Evolutionary conservation across 2,329 filamentous ascomycete genomes (phyloP), one percentile per base, ranked within the genome.

Genomic region (Dactylellina sp.): DNA sequence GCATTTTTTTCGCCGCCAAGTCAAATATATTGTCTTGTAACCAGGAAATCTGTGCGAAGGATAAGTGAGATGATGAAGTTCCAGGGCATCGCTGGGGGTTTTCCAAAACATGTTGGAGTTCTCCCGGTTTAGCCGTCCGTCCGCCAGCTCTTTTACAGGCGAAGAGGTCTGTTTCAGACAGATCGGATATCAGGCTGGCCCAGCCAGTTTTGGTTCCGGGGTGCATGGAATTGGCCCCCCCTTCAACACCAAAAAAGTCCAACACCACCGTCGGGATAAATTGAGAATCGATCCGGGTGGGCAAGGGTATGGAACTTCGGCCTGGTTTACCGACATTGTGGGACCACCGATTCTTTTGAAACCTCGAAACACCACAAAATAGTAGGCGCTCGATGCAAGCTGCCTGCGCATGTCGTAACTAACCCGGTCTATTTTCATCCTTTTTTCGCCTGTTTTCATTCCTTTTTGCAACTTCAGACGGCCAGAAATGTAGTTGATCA

Each of bases 211-310:
- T 46, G 20, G 14, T 46, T n/a, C n/a, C n/a, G n/a, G n/a, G 39
- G 20, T 57, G 14, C 7, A 39, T 35, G 37, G 32, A 42, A 47
- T 61, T 46, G 44, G 46, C 60, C 49, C 50, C 25, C 28, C 57
- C 44, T 59, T 46, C 66, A 71, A 71, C 59, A 49, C 59, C 59
- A 50, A 71, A 63, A n/a, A n/a, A 63, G 42, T 56, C 57, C 66
- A 71, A 70, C 59, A 64, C 35, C n/a, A 40, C 57, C 46, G 52
- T 57, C 65, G 66, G 66, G 59, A 63, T 57, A 71, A 71, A 63
- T 32, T 71, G 50, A 40, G 57, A 46, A 63, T 60, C 50, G 59
- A 71, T 57, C 66, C 66, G 65, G 53, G 37, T 63, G 49, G 28
- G 44, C 59, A 71, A 20, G 59, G 66, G 66, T 57, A 49, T 57